A percentile compares a stretch with the other conserved stretches of the same genome.
Evolutionary conservation across 2,329 filamentous ascomycete genomes (phyloP).

Genomic region (Pyrenophora tritici-repentis): DNA sequence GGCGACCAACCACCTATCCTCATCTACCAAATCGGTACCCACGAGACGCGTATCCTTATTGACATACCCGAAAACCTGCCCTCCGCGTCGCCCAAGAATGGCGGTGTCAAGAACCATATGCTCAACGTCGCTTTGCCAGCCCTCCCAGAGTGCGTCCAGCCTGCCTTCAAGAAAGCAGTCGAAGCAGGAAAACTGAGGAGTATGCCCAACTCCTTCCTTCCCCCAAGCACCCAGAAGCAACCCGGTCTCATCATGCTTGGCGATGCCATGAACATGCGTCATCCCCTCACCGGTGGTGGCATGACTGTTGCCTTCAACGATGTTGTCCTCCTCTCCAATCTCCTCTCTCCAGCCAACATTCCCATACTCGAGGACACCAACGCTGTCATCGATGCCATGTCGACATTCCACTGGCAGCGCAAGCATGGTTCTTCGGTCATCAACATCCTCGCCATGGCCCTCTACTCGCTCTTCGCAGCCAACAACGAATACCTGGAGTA

Average conservation of each 20-base stretch:
- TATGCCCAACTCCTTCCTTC: slow-evolving; percentile 97
- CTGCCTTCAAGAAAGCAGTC: slow-evolving; percentile 75
- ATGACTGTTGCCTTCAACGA: slow-evolving; percentile 99
- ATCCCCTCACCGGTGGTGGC: slow-evolving; percentile 92
- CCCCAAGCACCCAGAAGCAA: slow-evolving; percentile 72
- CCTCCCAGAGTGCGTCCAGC: slow-evolving; percentile 72
- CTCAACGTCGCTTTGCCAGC: slow-evolving; percentile 77
- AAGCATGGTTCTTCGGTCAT: slow-evolving; percentile 85
- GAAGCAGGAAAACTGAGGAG: slow-evolving; percentile 77
- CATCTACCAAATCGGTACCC: slow-evolving; percentile 95
- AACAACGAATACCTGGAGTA: slow-evolving; percentile 66
- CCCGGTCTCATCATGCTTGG: slow-evolving; percentile 81
- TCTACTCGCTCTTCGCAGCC: slow-evolving; percentile 90
- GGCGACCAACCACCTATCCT: slow-evolving; percentile 78
- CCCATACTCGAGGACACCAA: slow-evolving; percentile 70
- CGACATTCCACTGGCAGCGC: slow-evolving; percentile 81
- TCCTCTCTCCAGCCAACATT: slow-evolving; percentile 72
- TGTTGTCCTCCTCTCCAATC: slow-evolving; percentile 73
- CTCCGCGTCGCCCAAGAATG: slow-evolving; percentile 71
- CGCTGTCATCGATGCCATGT: slow-evolving; percentile 70
- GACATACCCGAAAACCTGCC: slow-evolving; percentile 82
- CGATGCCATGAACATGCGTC: slow-evolving; percentile 99
- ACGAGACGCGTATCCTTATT: slow-evolving; percentile 87
- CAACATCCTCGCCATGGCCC: slow-evolving; percentile 95
- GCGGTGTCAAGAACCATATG: slow-evolving; percentile 86